A percentile compares a stretch with the other conserved stretches of the same genome.
Evolutionary conservation across 108 stramenopile genomes (phyloP).

Genomic region (Conticribra guillardii): DNA sequence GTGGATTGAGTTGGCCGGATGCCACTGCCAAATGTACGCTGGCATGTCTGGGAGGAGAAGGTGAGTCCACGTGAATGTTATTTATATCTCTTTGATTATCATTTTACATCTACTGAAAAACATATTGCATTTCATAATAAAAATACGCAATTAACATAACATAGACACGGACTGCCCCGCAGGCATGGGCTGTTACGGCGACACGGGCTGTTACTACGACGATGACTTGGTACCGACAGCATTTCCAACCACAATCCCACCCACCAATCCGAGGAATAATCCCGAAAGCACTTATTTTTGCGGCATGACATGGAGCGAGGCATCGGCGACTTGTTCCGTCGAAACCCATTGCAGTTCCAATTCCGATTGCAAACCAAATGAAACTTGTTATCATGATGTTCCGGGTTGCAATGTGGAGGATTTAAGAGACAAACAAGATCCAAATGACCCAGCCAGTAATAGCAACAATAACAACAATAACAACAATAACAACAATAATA

Average conservation of each 20-base stretch:
- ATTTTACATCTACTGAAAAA: too few species aligned
- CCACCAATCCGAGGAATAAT: neutral
- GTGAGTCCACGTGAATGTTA: too few species aligned
- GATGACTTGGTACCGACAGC: conserved; percentile 13
- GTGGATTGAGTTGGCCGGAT: conserved; percentile 13
- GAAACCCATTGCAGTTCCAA: neutral
- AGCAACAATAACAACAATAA: too few species aligned
- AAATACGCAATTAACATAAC: too few species aligned
- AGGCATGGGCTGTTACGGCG: conserved; percentile 6
- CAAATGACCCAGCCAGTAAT: neutral
- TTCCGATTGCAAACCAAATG: neutral
- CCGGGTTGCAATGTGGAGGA: neutral
- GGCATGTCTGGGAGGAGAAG: conserved; percentile 14
- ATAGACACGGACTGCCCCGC: conserved; percentile 23
- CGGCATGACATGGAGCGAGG: conserved; percentile 3
- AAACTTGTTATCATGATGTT: neutral
- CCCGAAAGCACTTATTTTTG: conserved; percentile 14
- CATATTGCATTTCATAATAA: too few species aligned
- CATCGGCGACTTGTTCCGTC: conserved; percentile 8
- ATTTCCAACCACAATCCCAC: neutral
- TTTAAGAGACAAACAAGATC: neutral
- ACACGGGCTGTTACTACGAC: conserved; percentile 23
- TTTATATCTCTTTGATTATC: too few species aligned
- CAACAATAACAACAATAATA: too few species aligned
- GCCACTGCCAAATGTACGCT: conserved; percentile 4